Evolutionary conservation across 495 filamentous ascomycete genomes (phyloP), one percentile per base, ranked within the genome.

Genomic region (Oidiodendron maius): DNA sequence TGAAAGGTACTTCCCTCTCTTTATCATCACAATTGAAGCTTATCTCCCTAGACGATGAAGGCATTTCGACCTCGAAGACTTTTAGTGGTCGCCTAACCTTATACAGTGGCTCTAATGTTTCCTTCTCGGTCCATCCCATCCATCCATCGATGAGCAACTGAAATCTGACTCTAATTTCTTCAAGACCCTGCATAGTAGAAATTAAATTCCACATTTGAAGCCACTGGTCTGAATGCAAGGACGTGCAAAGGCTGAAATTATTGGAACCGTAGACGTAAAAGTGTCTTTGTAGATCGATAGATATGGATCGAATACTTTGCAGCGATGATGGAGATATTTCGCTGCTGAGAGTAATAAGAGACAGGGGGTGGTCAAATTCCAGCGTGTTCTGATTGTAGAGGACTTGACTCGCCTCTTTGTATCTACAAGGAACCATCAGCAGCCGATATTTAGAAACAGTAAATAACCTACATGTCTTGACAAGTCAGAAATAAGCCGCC

Each of bases 131-230:
- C 44, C 15, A 36, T 12, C 30, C 32, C 16, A 46, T 8, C 30
- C 44, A 37, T 2, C 32, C 30, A 8, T 24, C 9, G 16, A 38
- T 3, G 5, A 17, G 35, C 39, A 17, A 26, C 18, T 11, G 34
- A n/a, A 48, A 40, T 15, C 18, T 39, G 16, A 48, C 45, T 40
- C 36, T 48, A 38, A 40, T 28, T 17, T 40, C 4, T 48, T 48
- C 46, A 12, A 48, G 36, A 8, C 46, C 35, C 16, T 40, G 15
- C 46, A 48, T 48, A 10, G 8, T 16, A 9, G 34, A 5, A 21
- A 48, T 40, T 10, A 40, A 13, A 12, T 40, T 16, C 46, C 46
- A 48, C 32, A 37, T 38, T 16, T 24, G 15, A 3, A n/a, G 16
- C 46, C 46, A 48, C 2, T 26, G 25, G n/a, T n/a, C 6, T 11